phyloP scores from a whole-genome alignment of 2,329 filamentous ascomycete genomes.

The Aspergillus neoniger region DNA sequence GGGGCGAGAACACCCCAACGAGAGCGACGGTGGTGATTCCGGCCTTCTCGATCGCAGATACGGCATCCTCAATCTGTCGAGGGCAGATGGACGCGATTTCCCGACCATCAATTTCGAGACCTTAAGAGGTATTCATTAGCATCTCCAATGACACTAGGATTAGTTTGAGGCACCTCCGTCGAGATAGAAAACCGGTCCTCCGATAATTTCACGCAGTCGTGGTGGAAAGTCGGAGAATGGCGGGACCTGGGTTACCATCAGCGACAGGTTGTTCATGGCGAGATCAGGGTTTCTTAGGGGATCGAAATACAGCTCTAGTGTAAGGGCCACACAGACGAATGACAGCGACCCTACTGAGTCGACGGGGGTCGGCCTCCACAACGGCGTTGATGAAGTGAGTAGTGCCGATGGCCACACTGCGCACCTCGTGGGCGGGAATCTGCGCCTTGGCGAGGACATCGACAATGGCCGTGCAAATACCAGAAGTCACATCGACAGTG shows the following conservation, averaged over 20 bases:
- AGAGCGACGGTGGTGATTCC: slow-evolving; percentile 54
- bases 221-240: slow-evolving; percentile 52
- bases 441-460: slow-evolving; percentile 38
- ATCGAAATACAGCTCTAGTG: slow-evolving; percentile 48
- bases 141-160: neutral
- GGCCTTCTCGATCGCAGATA: slow-evolving; percentile 44
- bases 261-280: neutral
- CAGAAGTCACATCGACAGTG: slow-evolving; percentile 45
- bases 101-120: slow-evolving; percentile 47
- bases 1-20: slow-evolving; percentile 60
- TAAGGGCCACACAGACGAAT: slow-evolving; percentile 53
- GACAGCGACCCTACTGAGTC: slow-evolving; percentile 55
- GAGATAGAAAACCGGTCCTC: slow-evolving; percentile 51
- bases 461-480: slow-evolving; percentile 43
- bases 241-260: neutral
- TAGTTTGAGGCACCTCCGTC: slow-evolving; percentile 39
- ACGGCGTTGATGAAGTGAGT: slow-evolving; percentile 58
- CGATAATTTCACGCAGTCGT: slow-evolving; percentile 48
- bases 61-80: slow-evolving; percentile 32
- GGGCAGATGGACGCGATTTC: slow-evolving; percentile 12
- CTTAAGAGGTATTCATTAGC: slow-evolving; percentile 13
- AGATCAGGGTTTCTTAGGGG: slow-evolving; percentile 24
- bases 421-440: slow-evolving; percentile 37
- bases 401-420: slow-evolving; percentile 54
- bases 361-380: slow-evolving; percentile 51